phyloP scores from a whole-genome alignment of 208 protist species.

The Crithidia thermophila region DNA sequence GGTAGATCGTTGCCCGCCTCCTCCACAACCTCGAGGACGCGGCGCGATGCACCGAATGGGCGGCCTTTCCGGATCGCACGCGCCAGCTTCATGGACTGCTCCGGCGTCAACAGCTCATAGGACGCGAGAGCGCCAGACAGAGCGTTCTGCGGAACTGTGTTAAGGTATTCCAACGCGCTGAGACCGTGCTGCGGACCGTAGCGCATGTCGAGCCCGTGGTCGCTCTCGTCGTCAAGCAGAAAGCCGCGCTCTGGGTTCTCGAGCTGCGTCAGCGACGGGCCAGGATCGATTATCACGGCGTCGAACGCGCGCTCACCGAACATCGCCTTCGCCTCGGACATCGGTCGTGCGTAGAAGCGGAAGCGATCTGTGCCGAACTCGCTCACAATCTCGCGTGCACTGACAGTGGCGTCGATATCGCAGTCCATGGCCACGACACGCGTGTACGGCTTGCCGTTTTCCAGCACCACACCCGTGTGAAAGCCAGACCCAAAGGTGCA shows the following conservation, averaged over 20 bases:
- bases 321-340: constrained; percentile 83
- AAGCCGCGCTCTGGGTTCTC: constrained; percentile 82
- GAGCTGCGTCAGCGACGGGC: constrained; percentile 77
- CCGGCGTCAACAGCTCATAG: constrained; percentile 67
- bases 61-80: constrained; percentile 62
- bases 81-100: constrained; percentile 85
- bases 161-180: constrained; percentile 78
- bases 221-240: constrained; percentile 64
- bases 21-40: constrained; percentile 63
- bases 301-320: constrained; percentile 89
- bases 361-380: constrained; percentile 80
- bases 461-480: constrained; percentile 79
- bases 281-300: constrained; percentile 87
- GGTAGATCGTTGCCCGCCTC: constrained; percentile 62
- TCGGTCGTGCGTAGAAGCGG: constrained; percentile 68
- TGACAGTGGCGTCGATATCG: constrained; percentile 47
- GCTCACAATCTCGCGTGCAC: constrained; percentile 48
- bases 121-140: constrained; percentile 48
- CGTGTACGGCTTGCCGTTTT: constrained; percentile 84
- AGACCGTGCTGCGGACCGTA: constrained; percentile 57
- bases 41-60: constrained; percentile 51
- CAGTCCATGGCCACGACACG: constrained; percentile 88
- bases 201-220: constrained; percentile 83
- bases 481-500: constrained; percentile 87
- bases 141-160: constrained; percentile 73